Conservation (phyloP, 371 early-diverging fungal genomes). For the Mucor saturninus region DNA sequence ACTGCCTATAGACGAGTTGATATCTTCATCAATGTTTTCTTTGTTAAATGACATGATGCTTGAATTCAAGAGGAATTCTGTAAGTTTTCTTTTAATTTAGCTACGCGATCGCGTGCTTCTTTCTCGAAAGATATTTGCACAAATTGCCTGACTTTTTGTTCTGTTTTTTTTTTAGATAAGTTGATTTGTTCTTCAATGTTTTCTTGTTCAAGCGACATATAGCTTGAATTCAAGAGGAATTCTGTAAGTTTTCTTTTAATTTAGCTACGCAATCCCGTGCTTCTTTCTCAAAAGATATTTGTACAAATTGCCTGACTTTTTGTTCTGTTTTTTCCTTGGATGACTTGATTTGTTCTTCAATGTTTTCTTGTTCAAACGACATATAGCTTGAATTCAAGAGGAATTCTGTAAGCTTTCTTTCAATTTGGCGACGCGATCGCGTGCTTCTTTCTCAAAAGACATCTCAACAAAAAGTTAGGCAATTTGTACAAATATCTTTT, state of each 20-base stretch:
- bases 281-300: neutral
- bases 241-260: constrained; percentile 10
- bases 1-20: no score
- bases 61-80: no score
- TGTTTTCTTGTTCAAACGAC: no score
- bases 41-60: no score
- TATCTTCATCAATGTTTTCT: no score
- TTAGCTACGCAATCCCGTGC: neutral
- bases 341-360: no score
- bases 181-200: no score
- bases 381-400: no score
- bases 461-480: neutral
- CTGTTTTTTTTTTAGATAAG: no score
- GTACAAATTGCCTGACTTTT: neutral
- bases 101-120: neutral
- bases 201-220: no score
- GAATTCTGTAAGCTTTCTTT: constrained; percentile 12
- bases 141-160: neutral
- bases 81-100: constrained; percentile 6
- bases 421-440: neutral
- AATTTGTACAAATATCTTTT: neutral
- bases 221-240: no score
- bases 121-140: neutral
- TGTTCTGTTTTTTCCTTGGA: neutral
- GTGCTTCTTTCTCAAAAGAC: neutral